Base-by-base conservation (phyloP, 768 basidiomycete genomes). In the Neoboletus magnificus region DNA sequence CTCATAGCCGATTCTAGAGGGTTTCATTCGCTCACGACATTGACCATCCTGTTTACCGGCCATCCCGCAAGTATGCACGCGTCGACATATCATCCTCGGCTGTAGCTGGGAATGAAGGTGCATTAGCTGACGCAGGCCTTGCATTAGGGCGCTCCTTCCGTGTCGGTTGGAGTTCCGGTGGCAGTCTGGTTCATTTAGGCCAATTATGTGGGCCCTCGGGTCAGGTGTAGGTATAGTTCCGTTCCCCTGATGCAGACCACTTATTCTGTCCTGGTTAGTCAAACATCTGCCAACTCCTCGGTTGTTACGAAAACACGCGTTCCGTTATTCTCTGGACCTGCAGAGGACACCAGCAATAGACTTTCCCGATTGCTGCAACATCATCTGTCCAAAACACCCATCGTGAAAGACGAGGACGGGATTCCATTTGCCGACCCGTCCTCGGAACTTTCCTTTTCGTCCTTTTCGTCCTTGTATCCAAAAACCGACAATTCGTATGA, bases 151-250 rank as follows among this genome's bases (percentile, higher is more conserved):
- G 93, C 18, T 91, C 90, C 13, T 97, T 93, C 71, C 81, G 93
- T 54, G 91, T 89, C 3, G 86, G 91, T 5, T 98, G 94, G 93
- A 92, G 95, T 20, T 87, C 90, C 1, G 80, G 82, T 36, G 93
- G 93, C 1, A 77, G 76, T 37, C 66, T 98, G 8, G 85, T 86
- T 12, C 87, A 92, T 70, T 69, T 88, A 12, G 94, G 92, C n/a
- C 77, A 77, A 47, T 73, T 96, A 58, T 87, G 89, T 72, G 74
- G 77, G 8, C 85, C 86, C 25, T 73, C 66, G 5, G 74, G 77
- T 49, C 72, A 75, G 47, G 60, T 73, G 89, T 89, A 65, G 67
- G 86, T 79, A 22, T 37, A 10, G 39, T 33, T 60, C 54, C 15
- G 1, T 52, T 45, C 29, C 39, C 55, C 33, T 44, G 58, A 44